A percentile compares a stretch with the other conserved stretches of the same genome.
These are phyloP conservation scores for Coemansia umbellata DNA, from an alignment of 192 early-diverging fungal species.

Conservation along the genomic window DNA sequence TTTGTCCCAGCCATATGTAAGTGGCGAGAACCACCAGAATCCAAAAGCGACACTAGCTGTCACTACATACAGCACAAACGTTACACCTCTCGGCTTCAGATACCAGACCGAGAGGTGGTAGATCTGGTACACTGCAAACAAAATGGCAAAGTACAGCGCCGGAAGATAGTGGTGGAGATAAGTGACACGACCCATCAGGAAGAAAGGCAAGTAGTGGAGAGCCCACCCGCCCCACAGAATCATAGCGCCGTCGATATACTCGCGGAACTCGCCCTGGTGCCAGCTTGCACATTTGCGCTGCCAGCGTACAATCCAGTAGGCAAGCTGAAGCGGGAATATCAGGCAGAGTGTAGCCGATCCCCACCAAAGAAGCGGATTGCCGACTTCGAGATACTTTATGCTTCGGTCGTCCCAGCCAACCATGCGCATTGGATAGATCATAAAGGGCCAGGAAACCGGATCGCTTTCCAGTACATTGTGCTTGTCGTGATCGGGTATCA, in stretches of 20 bases:
- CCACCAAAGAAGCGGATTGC: conserved; percentile 66
- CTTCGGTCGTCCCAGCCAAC: conserved; percentile 64
- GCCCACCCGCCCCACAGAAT: conserved; percentile 64
- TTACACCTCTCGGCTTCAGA: not conserved
- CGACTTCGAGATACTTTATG: conserved; percentile 68
- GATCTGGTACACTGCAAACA: conserved; percentile 54
- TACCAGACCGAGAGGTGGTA: conserved; percentile 54
- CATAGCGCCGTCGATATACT: conserved; percentile 56
- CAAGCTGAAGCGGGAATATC: conserved; percentile 25
- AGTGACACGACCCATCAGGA: conserved; percentile 73
- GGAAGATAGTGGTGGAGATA: conserved; percentile 78
- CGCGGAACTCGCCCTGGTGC: conserved; percentile 43
- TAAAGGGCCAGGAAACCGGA: conserved; percentile 65
- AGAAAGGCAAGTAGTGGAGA: conserved; percentile 73
- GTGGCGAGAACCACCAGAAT: conserved; percentile 52
- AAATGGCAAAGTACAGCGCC: conserved; percentile 68
- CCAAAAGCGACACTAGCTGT: conserved; percentile 2
- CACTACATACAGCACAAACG: conserved; percentile 4
- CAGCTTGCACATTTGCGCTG: conserved; percentile 47
- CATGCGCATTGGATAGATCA: conserved; percentile 63
- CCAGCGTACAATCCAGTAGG: conserved; percentile 51
- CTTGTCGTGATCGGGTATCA: conserved; percentile 70
- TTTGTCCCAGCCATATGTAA: conserved; percentile 46
- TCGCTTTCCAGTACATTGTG: conserved; percentile 60
- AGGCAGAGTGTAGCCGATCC: conserved; percentile 20